Evolutionary conservation across 2,329 filamentous ascomycete species (phyloP), one percentile per base, ranked within the genome.

Genomic region (Cercospora sesami): DNA sequence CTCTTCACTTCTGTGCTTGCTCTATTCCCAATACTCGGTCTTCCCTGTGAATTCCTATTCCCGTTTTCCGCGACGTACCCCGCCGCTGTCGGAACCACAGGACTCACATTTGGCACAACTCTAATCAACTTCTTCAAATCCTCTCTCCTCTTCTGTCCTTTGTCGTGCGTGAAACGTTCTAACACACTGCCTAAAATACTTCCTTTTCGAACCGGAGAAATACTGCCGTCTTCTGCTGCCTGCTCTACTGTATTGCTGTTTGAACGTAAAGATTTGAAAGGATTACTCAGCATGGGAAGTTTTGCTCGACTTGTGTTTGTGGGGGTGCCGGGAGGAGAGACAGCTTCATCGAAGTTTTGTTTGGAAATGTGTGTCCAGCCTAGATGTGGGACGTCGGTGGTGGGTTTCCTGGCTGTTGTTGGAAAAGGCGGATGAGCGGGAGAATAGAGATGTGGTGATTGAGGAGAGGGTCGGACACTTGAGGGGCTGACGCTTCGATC

Each of bases 61-160:
- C 23, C 55, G n/a, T 21, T 30, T 28, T 48, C 63, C 31, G n/a
- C 64, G 1, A 23, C 55, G 12, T 42, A 39, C 28, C 18, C 65
- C 4, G 33, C 62, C 64, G 21, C 60, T 42, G 26, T 42, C 7
- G 48, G 21, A 8, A 7, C 12, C 12, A 28, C 48, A 12, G 42
- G 42, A 23, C 48, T 33, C 16, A 58, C 21, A 59, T 68, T 66
- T 51, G 71, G 71, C 31, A 78, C 72, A 59, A 78, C 71, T 60
- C 68, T 71, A 60, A 79, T 79, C 60, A 72, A 71, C 67, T 68
- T 75, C 74, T 76, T 78, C 65, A 79, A 65, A 30, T 77, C 75
- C 65, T 73, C 72, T 59, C 76, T 69, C 63, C 77, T 69, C 69
- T 73, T 77, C 67, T 75, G 69, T 36, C 73, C 76, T 62, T 73